Evolutionary conservation across 2,329 filamentous ascomycete genomes (phyloP).

Genomic region (Botryotinia narcissicola): DNA sequence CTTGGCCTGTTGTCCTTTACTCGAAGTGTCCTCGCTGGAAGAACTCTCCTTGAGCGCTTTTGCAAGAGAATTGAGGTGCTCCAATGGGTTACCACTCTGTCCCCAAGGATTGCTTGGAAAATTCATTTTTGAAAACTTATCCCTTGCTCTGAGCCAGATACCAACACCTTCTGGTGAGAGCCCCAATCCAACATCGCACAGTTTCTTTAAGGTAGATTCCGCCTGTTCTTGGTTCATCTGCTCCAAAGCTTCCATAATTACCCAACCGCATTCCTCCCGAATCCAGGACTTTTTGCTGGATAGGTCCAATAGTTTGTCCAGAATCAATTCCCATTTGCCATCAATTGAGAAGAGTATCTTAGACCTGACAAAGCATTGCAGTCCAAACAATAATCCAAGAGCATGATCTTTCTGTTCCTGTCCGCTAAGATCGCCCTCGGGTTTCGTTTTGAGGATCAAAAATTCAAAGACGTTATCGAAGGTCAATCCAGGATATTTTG

Average conservation of each 20-base stretch:
- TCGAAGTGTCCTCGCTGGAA: slow-evolving; percentile 50
- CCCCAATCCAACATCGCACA: slow-evolving; percentile 64
- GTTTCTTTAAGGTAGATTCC: slow-evolving; percentile 58
- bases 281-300: slow-evolving; percentile 85
- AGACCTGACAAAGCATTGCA: slow-evolving; percentile 82
- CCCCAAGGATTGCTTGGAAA: slow-evolving; percentile 70
- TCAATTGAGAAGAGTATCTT: slow-evolving; percentile 63
- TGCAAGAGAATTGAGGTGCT: slow-evolving; percentile 66
- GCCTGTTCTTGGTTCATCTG: slow-evolving; percentile 57
- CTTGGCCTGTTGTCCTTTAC: slow-evolving; percentile 41
- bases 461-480: slow-evolving; percentile 56
- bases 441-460: slow-evolving; percentile 54
- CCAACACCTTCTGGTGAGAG: slow-evolving; percentile 87
- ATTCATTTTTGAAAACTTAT: slow-evolving; percentile 61
- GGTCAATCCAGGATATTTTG: slow-evolving; percentile 54
- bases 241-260: slow-evolving; percentile 70
- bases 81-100: slow-evolving; percentile 66
- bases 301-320: slow-evolving; percentile 71
- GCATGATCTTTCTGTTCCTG: slow-evolving; percentile 84
- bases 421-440: slow-evolving; percentile 52
- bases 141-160: slow-evolving; percentile 74
- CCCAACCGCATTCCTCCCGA: slow-evolving; percentile 80
- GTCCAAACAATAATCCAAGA: slow-evolving; percentile 82
- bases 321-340: slow-evolving; percentile 62
- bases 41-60: slow-evolving; percentile 77